Base-by-base conservation (phyloP, 257 asterid species). In the Solanum verrucosum region DNA sequence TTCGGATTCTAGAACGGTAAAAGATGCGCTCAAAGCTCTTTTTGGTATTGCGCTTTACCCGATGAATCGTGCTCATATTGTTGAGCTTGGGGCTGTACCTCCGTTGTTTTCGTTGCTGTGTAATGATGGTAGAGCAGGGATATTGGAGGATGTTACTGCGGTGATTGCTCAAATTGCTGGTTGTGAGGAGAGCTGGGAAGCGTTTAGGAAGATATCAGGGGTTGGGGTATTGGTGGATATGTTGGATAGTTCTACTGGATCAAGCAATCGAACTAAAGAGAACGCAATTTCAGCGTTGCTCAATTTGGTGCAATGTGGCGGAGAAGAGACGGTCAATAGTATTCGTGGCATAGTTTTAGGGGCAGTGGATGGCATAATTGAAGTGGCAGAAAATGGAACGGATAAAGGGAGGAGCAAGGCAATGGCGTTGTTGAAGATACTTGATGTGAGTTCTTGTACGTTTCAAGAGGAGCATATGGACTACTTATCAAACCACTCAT, bases 151-250 rank as follows among this genome's bases (percentile, higher is more conserved):
- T 79, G 96, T 98, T 9, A 97, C 99, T 0, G 99, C 99, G 1
- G 99, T 97, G 89, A 93, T 97, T 40, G 98, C 99, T 2, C 99
- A 97, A 88, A 90, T 97, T 7, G 98, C 98, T 0, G 99, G 98
- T 7, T 95, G 98, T 74, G 97, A 92, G 90, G 98, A 97, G 92
- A 92, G 98, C 89, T 94, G 95, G 95, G 98, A 93, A 72, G 96
- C 93, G 31, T 93, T 95, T 73, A 92, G 92, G 86, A 93, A 90
- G 92, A 94, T 93, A 6, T 89, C 94, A 65, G 98, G 98, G 40
- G 77, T 93, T 6, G 95, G 94, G 74, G 93, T 97, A 77, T 86
- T 97, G 95, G 92, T 95, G 91, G 99, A 95, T 91, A 88, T 97
- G 91, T 67, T 97, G 91, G 99, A 97, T 33, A 92, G 88, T 52